These are phyloP conservation scores for Hypomyces perniciosus DNA, from an alignment of 2,329 filamentous ascomycete species.

Conservation along the genomic window DNA sequence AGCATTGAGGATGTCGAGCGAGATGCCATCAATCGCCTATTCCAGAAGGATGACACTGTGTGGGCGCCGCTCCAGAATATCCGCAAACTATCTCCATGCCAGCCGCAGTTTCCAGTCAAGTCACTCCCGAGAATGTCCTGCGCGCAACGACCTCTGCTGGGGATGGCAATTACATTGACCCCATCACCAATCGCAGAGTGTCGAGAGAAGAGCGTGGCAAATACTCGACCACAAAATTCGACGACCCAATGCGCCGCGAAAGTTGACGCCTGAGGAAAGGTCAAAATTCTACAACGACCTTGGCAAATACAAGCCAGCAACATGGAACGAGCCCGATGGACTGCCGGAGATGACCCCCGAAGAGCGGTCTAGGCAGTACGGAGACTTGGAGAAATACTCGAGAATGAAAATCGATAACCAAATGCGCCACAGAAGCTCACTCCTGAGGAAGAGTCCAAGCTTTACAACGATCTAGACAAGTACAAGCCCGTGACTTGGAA, in stretches of 20 bases:
- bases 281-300: conserved; percentile 31
- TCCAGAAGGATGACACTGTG: conserved; percentile 26
- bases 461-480: conserved; percentile 35
- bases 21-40: conserved; percentile 38
- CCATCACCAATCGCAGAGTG: conserved; percentile 53
- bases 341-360: conserved; percentile 22
- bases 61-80: conserved; percentile 28
- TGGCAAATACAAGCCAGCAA: conserved; percentile 26
- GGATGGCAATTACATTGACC: conserved; percentile 40
- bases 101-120: conserved; percentile 15
- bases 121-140: conserved; percentile 19
- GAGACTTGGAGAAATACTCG: conserved; percentile 30
- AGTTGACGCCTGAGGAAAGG: conserved; percentile 23
- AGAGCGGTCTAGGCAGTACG: conserved; percentile 27
- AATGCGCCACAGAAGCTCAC: conserved; percentile 21
- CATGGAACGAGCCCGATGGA: conserved; percentile 27
- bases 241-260: conserved; percentile 30
- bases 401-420: conserved; percentile 24
- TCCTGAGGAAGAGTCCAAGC: conserved; percentile 29
- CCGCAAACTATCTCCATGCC: conserved; percentile 27
- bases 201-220: conserved; percentile 17
- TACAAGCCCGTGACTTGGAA: conserved; percentile 29
- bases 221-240: conserved; percentile 31
- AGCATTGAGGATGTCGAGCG: conserved; percentile 41
- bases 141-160: conserved; percentile 19